Base-by-base conservation (phyloP, 2,329 filamentous ascomycete genomes). In the Corinectria fuckeliana region DNA sequence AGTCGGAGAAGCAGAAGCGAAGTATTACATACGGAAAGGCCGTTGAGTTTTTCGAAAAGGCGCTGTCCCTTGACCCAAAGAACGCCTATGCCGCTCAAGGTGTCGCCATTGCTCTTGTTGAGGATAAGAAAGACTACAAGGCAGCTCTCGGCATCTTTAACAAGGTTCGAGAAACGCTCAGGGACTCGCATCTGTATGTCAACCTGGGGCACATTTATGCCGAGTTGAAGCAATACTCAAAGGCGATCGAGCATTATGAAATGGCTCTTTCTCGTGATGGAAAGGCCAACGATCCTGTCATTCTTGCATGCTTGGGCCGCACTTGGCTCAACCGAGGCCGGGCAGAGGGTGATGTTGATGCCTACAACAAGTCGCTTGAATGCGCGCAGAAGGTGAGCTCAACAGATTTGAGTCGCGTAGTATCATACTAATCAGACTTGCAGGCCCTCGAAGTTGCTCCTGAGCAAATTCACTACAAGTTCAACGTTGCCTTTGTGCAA, bases 41-140 rank as follows among this genome's bases (percentile, higher is more conserved):
- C 0, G 93, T 98, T 10, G 96, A 99, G 74, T 99, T 99, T 77
- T 99, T 97, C 69, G 95, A 98, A 74, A 99, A 99, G 78, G 94
- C 94, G 4, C 81, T 99, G 20, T 92, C 96, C 63, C 81, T 99
- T n/a, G 95, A 99, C 71, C 88, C 93, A 0, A 93, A 90, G 78
- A 99, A 98, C 68, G 94, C 95, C 0, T 97, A 96, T 74, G 96
- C 96, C 7, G 95, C 95, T 2, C 95, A 99, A 74, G 95, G 96
- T 61, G 88, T 99, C 65, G 95, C 92, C 13, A 98, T 99, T 72
- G 93, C 94, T 8, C 82, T 99, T 25, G 89, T 95, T 1, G 95
- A 99, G 74, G 94, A 98, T 74, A 95, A 91, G 80, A 97, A 95
- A 76, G 93, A 98, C 70, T 89, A 88, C 75, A 88, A 88, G 64